Percentiles rank a stretch among this genome's conserved stretches.
These are phyloP conservation scores for Mucor sp. DNA, from an alignment of 371 early-diverging fungal species.

Conservation along the genomic window DNA sequence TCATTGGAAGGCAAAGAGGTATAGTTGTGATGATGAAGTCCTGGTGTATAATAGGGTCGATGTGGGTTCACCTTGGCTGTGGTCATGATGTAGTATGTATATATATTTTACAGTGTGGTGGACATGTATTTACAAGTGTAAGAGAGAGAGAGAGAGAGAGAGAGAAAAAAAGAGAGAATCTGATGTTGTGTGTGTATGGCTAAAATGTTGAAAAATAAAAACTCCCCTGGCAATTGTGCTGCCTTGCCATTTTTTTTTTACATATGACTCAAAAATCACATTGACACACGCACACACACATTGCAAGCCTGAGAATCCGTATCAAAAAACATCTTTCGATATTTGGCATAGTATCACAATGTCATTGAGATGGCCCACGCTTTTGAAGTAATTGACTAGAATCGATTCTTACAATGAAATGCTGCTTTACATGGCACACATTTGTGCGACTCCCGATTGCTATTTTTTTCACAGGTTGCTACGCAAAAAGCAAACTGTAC, in stretches of 20 bases:
- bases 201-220: background rate
- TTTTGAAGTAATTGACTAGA: too few species aligned
- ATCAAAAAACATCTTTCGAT: background rate
- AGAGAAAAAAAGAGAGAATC: too few species aligned
- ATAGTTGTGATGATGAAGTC: constrained; percentile 46
- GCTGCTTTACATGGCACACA: background rate
- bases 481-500: background rate
- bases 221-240: background rate
- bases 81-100: constrained; percentile 11
- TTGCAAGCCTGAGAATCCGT: background rate
- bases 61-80: constrained; percentile 36
- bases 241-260: background rate
- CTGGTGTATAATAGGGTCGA: constrained; percentile 52
- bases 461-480: background rate
- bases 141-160: background rate
- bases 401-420: too few species aligned
- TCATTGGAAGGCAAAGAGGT: constrained; percentile 46
- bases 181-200: background rate
- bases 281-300: too few species aligned
- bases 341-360: background rate
- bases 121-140: constrained; percentile 2
- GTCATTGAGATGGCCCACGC: too few species aligned
- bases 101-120: background rate
- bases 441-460: background rate
- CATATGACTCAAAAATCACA: background rate